phyloP scores from a whole-genome alignment of 2,329 filamentous ascomycete species.

The Akanthomyces muscarius region DNA sequence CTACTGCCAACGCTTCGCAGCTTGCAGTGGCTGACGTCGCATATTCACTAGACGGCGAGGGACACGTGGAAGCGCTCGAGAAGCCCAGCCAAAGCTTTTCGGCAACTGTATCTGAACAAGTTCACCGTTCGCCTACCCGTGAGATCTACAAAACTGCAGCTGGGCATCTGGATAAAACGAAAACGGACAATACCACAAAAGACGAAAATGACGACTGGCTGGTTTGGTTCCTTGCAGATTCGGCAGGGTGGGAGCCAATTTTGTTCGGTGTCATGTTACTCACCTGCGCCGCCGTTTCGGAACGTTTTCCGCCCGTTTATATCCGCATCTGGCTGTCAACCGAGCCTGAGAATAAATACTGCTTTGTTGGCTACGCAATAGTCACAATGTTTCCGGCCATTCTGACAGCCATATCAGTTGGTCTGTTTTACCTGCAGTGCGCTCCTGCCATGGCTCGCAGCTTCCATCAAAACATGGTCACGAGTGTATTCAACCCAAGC shows the following conservation, averaged over 20 bases:
- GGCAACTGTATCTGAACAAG: neutral
- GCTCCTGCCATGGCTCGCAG: neutral
- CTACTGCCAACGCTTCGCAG: neutral
- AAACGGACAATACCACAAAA: neutral
- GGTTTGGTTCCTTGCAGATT: neutral
- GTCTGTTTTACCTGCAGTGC: neutral
- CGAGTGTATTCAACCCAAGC: slow-evolving; percentile 10
- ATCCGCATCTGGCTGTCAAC: slow-evolving; percentile 17
- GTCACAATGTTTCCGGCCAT: neutral
- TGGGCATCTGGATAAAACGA: neutral
- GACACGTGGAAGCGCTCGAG: neutral
- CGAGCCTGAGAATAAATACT: slow-evolving; percentile 1
- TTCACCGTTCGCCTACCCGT: neutral
- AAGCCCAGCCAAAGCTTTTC: neutral
- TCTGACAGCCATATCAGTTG: neutral
- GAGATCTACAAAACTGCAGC: neutral
- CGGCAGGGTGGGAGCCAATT: neutral
- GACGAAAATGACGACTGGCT: neutral
- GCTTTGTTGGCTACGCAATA: neutral
- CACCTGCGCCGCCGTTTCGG: neutral
- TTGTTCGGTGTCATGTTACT: neutral
- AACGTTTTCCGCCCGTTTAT: neutral
- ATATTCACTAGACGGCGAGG: neutral
- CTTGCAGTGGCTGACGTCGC: neutral
- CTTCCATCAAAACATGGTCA: neutral